Percentiles rank a stretch among this genome's conserved stretches.
phyloP scores from a whole-genome alignment of 495 filamentous ascomycete genomes.

The Aspergillus steynii region DNA sequence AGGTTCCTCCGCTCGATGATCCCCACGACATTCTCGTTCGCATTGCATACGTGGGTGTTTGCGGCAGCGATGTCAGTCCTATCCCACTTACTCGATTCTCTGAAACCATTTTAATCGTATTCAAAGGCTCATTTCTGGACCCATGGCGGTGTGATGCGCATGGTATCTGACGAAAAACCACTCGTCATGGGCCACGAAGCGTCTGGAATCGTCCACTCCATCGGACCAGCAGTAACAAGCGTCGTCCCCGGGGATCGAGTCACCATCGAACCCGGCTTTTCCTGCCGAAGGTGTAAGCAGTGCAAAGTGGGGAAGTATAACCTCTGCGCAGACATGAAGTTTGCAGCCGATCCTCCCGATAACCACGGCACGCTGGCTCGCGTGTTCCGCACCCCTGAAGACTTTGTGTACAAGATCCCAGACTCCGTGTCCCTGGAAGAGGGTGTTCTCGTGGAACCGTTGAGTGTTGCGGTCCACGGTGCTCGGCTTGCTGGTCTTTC shows the following conservation, averaged over 20 bases:
- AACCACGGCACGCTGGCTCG: constrained; percentile 72
- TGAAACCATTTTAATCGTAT: background rate
- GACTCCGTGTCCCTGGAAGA: constrained; percentile 68
- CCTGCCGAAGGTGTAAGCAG: constrained; percentile 70
- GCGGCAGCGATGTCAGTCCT: constrained; percentile 46
- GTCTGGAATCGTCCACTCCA: constrained; percentile 36
- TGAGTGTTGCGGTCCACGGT: constrained; percentile 81
- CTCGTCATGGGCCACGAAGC: constrained; percentile 50
- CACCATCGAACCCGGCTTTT: constrained; percentile 81
- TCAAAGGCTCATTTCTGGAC: constrained; percentile 52
- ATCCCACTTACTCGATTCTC: background rate
- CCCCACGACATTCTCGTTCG: constrained; percentile 48
- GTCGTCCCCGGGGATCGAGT: constrained; percentile 70
- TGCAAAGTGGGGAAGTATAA: constrained; percentile 84
- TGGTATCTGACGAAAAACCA: constrained; percentile 37
- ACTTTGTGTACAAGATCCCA: constrained; percentile 82
- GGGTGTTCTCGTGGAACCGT: constrained; percentile 80
- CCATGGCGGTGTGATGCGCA: constrained; percentile 36
- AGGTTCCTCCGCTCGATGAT: constrained; percentile 36
- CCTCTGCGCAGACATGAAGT: constrained; percentile 78
- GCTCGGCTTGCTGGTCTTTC: constrained; percentile 63
- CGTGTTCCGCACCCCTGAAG: constrained; percentile 71
- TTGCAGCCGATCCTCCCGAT: constrained; percentile 79
- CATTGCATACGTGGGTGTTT: constrained; percentile 52
- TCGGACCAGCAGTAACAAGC: constrained; percentile 53